phyloP scores from a whole-genome alignment of 106 monocot species.

The Acorus gramineus region DNA sequence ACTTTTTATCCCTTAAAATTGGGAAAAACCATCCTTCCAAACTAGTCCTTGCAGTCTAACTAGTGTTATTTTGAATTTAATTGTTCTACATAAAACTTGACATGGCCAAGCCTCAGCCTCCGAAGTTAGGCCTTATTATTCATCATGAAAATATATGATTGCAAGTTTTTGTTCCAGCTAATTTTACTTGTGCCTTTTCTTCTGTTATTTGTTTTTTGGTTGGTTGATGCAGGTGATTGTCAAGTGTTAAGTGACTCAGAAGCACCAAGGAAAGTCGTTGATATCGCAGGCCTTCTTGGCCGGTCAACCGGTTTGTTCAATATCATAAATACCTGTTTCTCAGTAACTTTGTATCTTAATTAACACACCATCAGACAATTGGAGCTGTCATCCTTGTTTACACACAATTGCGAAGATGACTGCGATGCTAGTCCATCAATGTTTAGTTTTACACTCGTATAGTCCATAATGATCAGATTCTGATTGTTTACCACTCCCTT shows the following conservation, averaged over 20 bases:
- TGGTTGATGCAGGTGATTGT: conserved; percentile 38
- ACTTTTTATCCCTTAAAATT: no score
- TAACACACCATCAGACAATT: neutral
- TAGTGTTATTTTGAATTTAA: no score
- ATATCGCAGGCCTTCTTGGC: conserved; percentile 49
- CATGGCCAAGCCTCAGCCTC: neutral
- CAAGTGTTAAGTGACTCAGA: conserved; percentile 42
- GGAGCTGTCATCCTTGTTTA: neutral
- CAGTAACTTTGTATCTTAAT: conserved; percentile 2
- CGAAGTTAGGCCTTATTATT: neutral
- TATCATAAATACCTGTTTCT: neutral
- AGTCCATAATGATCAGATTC: neutral
- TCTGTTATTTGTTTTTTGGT: conserved; percentile 1
- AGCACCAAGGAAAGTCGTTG: conserved; percentile 30
- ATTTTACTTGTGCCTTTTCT: neutral
- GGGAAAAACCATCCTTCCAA: no score
- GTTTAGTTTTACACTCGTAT: neutral
- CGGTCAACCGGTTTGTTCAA: conserved; percentile 66
- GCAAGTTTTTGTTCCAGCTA: neutral
- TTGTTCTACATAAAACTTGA: neutral
- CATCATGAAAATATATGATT: no score
- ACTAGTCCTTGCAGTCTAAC: no score
- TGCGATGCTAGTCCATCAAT: neutral
- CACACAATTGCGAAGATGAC: neutral
- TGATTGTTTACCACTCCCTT: neutral